Conservation (phyloP, 139 green algal genomes). For the Raphidocelis subcapitata region DNA sequence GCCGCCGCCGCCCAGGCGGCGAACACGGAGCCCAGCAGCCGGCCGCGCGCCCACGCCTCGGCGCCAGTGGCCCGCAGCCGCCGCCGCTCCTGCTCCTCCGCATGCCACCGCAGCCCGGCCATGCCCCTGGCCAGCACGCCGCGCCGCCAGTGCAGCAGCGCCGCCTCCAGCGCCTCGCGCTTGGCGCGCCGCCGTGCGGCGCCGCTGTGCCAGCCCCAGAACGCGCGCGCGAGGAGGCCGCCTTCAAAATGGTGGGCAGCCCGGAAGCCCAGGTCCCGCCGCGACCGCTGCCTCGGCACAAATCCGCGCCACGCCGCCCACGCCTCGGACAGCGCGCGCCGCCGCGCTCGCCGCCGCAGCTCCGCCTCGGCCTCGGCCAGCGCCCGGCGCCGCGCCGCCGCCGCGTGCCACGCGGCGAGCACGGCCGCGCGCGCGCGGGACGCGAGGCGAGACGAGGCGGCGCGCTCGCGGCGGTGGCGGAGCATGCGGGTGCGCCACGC, state of each 20-base stretch:
- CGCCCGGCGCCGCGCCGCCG: background rate
- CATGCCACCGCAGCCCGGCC: background rate
- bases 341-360: no score
- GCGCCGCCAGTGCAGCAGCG: background rate
- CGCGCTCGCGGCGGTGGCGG: no score
- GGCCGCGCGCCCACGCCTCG: conserved; percentile 1
- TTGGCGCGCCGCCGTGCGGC: background rate
- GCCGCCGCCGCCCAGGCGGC: background rate
- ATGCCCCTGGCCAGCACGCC: background rate
- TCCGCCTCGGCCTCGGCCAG: background rate
- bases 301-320: conserved; percentile 13
- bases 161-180: background rate
- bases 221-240: no score
- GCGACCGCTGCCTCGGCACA: background rate
- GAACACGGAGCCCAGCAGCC: conserved; percentile 1
- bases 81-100: background rate
- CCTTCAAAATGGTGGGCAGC: no score
- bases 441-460: no score
- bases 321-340: background rate
- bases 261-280: no score
- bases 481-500: no score
- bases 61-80: background rate
- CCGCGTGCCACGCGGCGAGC: conserved; percentile 8
- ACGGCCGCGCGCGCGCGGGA: background rate
- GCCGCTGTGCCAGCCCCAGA: no score